These are phyloP conservation scores for Penicillium ucsense DNA, from an alignment of 495 filamentous ascomycete species.

Conservation along the genomic window DNA sequence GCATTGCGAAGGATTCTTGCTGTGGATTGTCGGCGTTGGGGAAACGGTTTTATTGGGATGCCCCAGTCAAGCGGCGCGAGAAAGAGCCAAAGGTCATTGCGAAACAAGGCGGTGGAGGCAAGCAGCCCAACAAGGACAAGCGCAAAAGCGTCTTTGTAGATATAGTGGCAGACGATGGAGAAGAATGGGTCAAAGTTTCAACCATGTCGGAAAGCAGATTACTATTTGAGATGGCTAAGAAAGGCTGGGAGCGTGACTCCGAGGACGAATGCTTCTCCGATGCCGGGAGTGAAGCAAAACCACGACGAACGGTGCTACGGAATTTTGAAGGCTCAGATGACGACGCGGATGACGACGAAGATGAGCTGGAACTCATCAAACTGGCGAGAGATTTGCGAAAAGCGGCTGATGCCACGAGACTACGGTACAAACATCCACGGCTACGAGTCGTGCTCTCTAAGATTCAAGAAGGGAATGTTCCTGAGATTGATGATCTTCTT, in stretches of 20 bases:
- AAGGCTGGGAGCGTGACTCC: slow-evolving; percentile 44
- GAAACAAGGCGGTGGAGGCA: slow-evolving; percentile 10
- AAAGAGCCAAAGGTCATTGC: slow-evolving; percentile 11
- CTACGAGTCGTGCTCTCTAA: slow-evolving; percentile 54
- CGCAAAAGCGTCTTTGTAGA: slow-evolving; percentile 37
- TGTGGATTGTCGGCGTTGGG: slow-evolving; percentile 40
- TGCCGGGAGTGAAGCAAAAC: slow-evolving; percentile 16
- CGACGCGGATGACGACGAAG: slow-evolving; percentile 30
- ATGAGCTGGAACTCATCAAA: slow-evolving; percentile 47
- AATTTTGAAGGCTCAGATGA: slow-evolving; percentile 19
- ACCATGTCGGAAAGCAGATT: slow-evolving; percentile 48
- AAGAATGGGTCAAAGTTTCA: slow-evolving; percentile 54
- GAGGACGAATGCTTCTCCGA: slow-evolving; percentile 28
- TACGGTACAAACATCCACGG: slow-evolving; percentile 48
- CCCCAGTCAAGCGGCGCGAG: slow-evolving; percentile 7
- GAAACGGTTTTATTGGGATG: slow-evolving; percentile 47
- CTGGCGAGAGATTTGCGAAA: slow-evolving; percentile 44
- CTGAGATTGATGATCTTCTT: slow-evolving; percentile 50
- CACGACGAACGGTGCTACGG: slow-evolving; percentile 20
- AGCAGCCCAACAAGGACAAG: slow-evolving; percentile 28
- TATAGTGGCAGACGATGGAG: slow-evolving; percentile 44
- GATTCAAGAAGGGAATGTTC: slow-evolving; percentile 36
- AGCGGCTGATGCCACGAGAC: slow-evolving; percentile 42
- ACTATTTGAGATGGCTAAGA: slow-evolving; percentile 54
- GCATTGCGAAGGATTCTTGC: slow-evolving; percentile 37